Conservation (phyloP, 1,139 yeast genomes). For the Nakaseomyces nivariensis region DNA sequence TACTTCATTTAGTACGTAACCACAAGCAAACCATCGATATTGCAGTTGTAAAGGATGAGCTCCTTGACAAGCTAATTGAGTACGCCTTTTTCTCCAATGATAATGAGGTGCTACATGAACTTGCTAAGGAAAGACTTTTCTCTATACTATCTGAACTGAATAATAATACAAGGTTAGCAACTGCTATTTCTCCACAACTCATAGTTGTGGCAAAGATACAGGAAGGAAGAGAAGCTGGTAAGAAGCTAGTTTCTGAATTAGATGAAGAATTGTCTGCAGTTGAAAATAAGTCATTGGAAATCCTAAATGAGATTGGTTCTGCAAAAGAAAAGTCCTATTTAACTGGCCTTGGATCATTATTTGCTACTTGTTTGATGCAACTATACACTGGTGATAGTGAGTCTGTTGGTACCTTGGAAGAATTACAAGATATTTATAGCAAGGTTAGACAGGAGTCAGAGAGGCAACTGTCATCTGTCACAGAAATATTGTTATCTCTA, state of each 20-base stretch:
- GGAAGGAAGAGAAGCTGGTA: constrained; percentile 29
- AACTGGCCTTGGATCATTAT: constrained; percentile 49
- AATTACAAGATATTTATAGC: constrained; percentile 48
- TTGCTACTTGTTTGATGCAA: constrained; percentile 71
- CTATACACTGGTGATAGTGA: constrained; percentile 73
- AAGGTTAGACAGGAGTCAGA: constrained; percentile 31
- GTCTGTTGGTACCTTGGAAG: constrained; percentile 65
- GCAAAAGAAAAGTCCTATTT: constrained; percentile 32
- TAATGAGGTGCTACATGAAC: constrained; percentile 19
- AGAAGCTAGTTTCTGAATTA: constrained; percentile 35
- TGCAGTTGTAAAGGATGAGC: constrained; percentile 37
- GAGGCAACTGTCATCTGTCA: constrained; percentile 47
- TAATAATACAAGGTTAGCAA: constrained; percentile 30
- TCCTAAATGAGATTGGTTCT: constrained; percentile 40
- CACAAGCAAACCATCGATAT: constrained; percentile 31
- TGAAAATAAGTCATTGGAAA: constrained; percentile 41
- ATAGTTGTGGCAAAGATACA: constrained; percentile 31
- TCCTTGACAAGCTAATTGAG: constrained; percentile 44
- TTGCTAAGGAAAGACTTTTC: constrained; percentile 51
- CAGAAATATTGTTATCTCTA: constrained; percentile 72
- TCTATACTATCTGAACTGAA: constrained; percentile 57
- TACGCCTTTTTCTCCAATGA: constrained; percentile 43
- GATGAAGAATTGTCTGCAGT: constrained; percentile 46
- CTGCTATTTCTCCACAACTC: constrained; percentile 44
- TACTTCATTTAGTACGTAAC: constrained; percentile 47